Evolutionary conservation across 2,329 filamentous ascomycete species (phyloP).

Genomic region (Daldinia sp.): DNA sequence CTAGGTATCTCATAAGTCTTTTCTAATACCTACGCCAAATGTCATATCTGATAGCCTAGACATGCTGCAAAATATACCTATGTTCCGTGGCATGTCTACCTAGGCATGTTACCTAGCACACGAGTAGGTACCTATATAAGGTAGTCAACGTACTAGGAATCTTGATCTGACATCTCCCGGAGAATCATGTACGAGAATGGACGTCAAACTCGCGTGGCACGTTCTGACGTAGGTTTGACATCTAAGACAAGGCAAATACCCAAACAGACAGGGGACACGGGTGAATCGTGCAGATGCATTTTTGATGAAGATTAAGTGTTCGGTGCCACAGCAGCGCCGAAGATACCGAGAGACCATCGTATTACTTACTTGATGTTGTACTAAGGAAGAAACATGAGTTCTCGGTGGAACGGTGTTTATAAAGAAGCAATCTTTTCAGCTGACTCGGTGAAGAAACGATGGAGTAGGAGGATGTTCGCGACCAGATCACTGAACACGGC

Average conservation of each 20-base stretch:
- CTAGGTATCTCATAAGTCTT: background rate
- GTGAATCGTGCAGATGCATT: constrained; percentile 15
- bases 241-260: constrained; percentile 17
- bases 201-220: constrained; percentile 1
- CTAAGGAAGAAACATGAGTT: constrained; percentile 15
- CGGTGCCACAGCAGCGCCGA: constrained; percentile 39
- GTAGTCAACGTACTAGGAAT: background rate
- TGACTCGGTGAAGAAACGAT: background rate
- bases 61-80: background rate
- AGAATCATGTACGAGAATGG: constrained; percentile 4
- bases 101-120: background rate
- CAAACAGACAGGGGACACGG: constrained; percentile 1
- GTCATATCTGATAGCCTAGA: background rate
- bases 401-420: constrained; percentile 23
- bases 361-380: constrained; percentile 8
- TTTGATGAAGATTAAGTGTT: constrained; percentile 25
- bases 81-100: too few species aligned
- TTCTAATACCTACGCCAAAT: background rate
- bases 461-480: background rate
- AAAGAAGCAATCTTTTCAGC: background rate
- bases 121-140: too few species aligned
- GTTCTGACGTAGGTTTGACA: constrained; percentile 10
- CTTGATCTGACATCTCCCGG: background rate
- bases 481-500: background rate
- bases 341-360: constrained; percentile 37